phyloP scores from a whole-genome alignment of 2,329 filamentous ascomycete species.

The Fusarium bulbicola region DNA sequence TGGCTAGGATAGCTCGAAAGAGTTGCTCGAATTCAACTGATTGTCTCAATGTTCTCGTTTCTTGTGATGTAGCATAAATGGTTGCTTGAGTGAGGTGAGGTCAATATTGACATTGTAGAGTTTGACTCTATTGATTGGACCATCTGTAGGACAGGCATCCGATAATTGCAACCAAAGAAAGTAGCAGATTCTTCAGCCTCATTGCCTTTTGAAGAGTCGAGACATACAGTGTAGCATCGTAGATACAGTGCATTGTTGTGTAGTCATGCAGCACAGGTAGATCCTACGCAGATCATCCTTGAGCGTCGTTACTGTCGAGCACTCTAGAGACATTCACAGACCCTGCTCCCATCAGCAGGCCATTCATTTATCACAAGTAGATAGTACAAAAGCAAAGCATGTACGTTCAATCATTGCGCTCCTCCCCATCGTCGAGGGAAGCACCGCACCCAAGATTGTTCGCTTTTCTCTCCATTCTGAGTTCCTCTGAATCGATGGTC shows the following conservation, averaged over 20 bases:
- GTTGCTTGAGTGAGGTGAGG: not conserved
- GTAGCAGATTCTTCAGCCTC: not conserved
- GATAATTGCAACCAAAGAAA: not conserved
- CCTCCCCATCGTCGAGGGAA: conserved; percentile 61
- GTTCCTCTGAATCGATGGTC: conserved; percentile 58
- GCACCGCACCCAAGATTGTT: conserved; percentile 69
- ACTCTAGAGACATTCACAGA: not conserved
- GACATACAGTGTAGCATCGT: too few species aligned
- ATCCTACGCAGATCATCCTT: not conserved
- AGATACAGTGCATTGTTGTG: not conserved
- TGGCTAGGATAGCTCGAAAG: conserved; percentile 24
- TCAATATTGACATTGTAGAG: not conserved
- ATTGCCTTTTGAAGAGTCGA: not conserved
- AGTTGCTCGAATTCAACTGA: conserved; percentile 34
- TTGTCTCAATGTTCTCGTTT: conserved; percentile 17
- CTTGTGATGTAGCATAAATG: not conserved
- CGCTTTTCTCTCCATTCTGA: conserved; percentile 64
- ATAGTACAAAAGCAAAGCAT: conserved; percentile 44
- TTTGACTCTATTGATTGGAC: not conserved
- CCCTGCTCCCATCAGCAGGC: not conserved
- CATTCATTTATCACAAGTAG: conserved; percentile 8
- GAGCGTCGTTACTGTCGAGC: not conserved
- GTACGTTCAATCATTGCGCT: conserved; percentile 70
- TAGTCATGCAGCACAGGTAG: not conserved
- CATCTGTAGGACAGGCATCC: not conserved